Percentiles rank a stretch among this genome's conserved stretches.
Evolutionary conservation across 2,329 filamentous ascomycete species (phyloP).

Genomic region (Venturia asperata): DNA sequence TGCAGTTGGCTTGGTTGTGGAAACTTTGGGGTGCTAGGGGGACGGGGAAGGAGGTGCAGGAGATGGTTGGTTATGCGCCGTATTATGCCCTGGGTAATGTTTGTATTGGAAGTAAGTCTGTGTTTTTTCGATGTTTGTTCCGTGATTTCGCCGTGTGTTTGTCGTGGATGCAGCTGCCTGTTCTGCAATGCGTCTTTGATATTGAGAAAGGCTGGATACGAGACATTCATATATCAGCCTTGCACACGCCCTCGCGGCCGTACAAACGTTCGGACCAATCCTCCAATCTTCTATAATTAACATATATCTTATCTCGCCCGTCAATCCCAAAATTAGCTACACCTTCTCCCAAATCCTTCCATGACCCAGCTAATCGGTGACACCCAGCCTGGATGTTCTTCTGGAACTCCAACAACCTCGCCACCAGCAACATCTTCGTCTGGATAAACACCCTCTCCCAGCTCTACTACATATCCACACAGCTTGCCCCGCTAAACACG

Average conservation of each 20-base stretch:
- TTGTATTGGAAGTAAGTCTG: conserved; percentile 48
- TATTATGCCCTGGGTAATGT: conserved; percentile 51
- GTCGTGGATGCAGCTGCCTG: no score
- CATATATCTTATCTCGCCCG: background rate
- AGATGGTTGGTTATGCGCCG: conserved; percentile 49
- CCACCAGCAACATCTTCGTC: conserved; percentile 50
- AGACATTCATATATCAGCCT: background rate
- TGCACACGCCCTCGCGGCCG: background rate
- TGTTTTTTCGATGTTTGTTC: background rate
- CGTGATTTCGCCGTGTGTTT: background rate
- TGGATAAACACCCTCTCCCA: conserved; percentile 49
- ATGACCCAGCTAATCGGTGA: background rate
- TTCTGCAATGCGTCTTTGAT: background rate
- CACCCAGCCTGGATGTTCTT: conserved; percentile 52
- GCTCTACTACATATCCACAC: conserved; percentile 46
- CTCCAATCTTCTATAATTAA: background rate
- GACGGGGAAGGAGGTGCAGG: conserved; percentile 38
- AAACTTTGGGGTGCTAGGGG: conserved; percentile 45
- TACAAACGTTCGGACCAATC: background rate
- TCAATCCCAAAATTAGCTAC: background rate
- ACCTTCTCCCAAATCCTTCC: background rate
- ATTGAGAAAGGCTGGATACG: background rate
- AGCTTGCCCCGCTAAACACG: conserved; percentile 41
- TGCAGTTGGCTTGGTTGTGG: conserved; percentile 53
- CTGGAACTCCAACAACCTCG: conserved; percentile 49